phyloP scores from a whole-genome alignment of 192 early-diverging fungal genomes.

The Linnemannia exigua region DNA sequence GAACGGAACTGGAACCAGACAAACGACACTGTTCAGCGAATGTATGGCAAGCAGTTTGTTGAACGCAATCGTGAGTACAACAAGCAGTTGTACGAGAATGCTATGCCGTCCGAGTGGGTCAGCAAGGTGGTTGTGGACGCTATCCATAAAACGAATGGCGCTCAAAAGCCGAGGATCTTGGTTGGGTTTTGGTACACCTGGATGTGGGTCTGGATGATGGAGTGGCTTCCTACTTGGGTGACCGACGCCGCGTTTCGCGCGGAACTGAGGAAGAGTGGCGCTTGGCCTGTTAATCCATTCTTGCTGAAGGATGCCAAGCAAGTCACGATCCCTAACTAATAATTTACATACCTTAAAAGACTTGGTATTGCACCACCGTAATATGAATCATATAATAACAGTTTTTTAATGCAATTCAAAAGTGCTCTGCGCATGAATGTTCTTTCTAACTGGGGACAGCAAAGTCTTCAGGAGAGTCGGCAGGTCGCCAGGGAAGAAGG shows the following conservation, averaged over 20 bases:
- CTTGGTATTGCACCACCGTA: not conserved
- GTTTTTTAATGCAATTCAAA: not conserved
- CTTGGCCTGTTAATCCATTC: constrained; percentile 32
- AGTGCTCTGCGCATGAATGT: not conserved
- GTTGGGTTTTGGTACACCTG: constrained; percentile 48
- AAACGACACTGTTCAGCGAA: constrained; percentile 13
- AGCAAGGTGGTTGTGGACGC: constrained; percentile 34
- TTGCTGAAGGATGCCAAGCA: constrained; percentile 26
- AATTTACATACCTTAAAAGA: not conserved
- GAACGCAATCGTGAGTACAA: not conserved
- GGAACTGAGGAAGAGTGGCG: constrained; percentile 20
- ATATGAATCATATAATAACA: not conserved
- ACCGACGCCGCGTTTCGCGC: constrained; percentile 28
- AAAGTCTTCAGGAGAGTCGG: constrained; percentile 26
- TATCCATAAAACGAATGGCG: constrained; percentile 29
- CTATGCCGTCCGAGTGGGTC: constrained; percentile 51
- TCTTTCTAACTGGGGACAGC: not conserved
- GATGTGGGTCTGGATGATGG: constrained; percentile 26
- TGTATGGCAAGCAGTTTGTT: constrained; percentile 33
- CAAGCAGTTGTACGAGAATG: constrained; percentile 12
- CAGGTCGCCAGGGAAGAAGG: constrained; percentile 70
- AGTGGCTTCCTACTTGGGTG: constrained; percentile 34
- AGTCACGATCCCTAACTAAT: not conserved
- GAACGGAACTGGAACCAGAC: constrained; percentile 28
- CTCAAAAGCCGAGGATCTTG: constrained; percentile 34